phyloP scores from a whole-genome alignment of 2,329 filamentous ascomycete species.

The Colletotrichum simmondsii region DNA sequence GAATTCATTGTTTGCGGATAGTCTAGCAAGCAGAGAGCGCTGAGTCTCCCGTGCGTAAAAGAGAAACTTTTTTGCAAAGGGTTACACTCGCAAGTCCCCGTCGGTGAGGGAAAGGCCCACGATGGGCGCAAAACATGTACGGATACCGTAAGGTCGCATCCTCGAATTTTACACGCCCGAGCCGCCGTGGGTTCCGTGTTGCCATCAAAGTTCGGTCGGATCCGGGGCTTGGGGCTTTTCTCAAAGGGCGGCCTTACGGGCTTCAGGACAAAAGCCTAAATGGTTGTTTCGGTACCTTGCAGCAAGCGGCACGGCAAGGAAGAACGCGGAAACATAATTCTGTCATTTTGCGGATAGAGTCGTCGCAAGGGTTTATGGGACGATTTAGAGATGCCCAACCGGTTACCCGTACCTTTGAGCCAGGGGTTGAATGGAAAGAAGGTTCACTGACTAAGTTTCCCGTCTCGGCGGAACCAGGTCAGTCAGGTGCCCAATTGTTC shows the following conservation, averaged over 20 bases:
- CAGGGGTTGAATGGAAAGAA: not conserved
- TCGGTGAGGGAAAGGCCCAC: not conserved
- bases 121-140: not conserved
- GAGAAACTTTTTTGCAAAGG: not conserved
- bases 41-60: not conserved
- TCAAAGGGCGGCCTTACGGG: not conserved
- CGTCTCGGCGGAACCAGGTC: not conserved
- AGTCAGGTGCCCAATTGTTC: not conserved
- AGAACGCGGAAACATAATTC: not conserved
- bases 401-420: not conserved
- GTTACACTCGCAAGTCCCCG: not conserved
- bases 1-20: not conserved
- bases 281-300: not conserved
- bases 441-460: not conserved
- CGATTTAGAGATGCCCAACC: slow-evolving; percentile 13
- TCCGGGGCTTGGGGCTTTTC: not conserved
- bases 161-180: not conserved
- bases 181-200: not conserved
- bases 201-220: not conserved
- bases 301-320: not conserved
- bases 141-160: not conserved
- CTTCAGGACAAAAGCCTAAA: not conserved
- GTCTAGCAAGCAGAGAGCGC: not conserved
- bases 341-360: not conserved
- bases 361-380: not conserved